Evolutionary conservation across 2,329 filamentous ascomycete species (phyloP).

Genomic region (Coleophoma crateriformis): DNA sequence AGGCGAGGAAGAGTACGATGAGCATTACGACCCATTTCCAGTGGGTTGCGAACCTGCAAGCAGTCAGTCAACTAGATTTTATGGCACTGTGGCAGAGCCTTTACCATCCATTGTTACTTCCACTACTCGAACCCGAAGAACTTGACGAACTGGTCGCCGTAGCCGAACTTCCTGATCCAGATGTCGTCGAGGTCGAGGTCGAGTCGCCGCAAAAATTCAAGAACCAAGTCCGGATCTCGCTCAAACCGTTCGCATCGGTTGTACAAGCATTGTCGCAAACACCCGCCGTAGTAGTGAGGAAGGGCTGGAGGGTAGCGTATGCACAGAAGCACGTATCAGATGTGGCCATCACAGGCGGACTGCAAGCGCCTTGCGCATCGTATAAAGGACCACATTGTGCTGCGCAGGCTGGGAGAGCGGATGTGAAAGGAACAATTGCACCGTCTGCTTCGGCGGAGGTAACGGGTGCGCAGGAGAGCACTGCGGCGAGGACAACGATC

Average conservation of each 20-base stretch:
- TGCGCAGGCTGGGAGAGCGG: constrained; percentile 58
- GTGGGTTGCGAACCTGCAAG: constrained; percentile 58
- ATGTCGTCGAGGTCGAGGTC: constrained; percentile 17
- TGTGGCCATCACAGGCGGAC: constrained; percentile 48
- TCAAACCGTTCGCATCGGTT: constrained; percentile 40
- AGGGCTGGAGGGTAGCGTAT: constrained; percentile 50
- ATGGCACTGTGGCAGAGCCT: neutral
- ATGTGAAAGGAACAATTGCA: constrained; percentile 45
- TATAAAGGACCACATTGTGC: constrained; percentile 52
- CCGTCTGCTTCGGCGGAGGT: constrained; percentile 15
- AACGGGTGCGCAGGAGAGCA: neutral
- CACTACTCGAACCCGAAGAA: constrained; percentile 9
- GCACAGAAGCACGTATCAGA: constrained; percentile 73
- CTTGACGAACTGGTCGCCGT: constrained; percentile 2
- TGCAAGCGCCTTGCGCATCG: constrained; percentile 68
- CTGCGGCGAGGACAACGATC: neutral
- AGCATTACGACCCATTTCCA: constrained; percentile 81
- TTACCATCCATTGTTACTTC: neutral
- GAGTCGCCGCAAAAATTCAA: constrained; percentile 49
- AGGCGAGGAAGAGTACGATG: constrained; percentile 65
- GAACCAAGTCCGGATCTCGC: constrained; percentile 66
- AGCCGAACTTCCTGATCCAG: constrained; percentile 1
- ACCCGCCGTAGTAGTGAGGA: constrained; percentile 49
- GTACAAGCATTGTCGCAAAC: constrained; percentile 59
- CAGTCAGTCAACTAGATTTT: too few species aligned